Base-by-base conservation (phyloP, 2,329 filamentous ascomycete genomes). In the Massarina eburnea region DNA sequence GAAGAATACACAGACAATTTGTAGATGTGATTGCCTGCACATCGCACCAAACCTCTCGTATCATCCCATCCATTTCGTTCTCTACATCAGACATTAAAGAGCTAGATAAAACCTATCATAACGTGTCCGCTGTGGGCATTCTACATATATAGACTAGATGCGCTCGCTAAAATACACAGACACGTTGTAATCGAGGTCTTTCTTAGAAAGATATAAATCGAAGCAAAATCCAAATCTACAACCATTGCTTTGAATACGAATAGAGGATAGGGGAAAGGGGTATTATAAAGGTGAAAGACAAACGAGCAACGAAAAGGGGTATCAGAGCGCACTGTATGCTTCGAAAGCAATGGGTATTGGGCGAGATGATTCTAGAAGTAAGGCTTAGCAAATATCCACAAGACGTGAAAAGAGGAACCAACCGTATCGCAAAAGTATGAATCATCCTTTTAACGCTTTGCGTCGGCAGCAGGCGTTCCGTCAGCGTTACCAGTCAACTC, bases 401-500 rank as follows among this genome's bases (percentile, higher is more conserved):
- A 7, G 24, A 30, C 4, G 6, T 18, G 10, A 22, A 20, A 18
- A 30, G 6, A 15, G 2, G 15, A 19, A 45, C 56, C 30, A 35
- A 59, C 58, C 54, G 49, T 46, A 41, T 43, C 21, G 47, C 51
- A 57, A 48, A 50, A 21, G 24, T 10, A 39, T 3, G 15, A 41
- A 39, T 27, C 39, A 24, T n/a, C 39, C 8, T 57, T 47, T 39
- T 49, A 54, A 22, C 50, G 51, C 47, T 44, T 55, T 36, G 42
- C 38, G 15, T 46, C 45, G 18, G 55, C 45, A 26, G 39, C 35
- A 40, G 60, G 49, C 40, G 57, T 51, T 7, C 66, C 64, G 3
- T 70, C 67, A 18, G 66, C 45, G 21, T 67, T 68, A 32, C 87
- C 87, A 2, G 94, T 99, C 59, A 99, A 75, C 70, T 96, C 91